Conservation (phyloP, 2,329 filamentous ascomycete species). For the Alternaria arborescens region DNA sequence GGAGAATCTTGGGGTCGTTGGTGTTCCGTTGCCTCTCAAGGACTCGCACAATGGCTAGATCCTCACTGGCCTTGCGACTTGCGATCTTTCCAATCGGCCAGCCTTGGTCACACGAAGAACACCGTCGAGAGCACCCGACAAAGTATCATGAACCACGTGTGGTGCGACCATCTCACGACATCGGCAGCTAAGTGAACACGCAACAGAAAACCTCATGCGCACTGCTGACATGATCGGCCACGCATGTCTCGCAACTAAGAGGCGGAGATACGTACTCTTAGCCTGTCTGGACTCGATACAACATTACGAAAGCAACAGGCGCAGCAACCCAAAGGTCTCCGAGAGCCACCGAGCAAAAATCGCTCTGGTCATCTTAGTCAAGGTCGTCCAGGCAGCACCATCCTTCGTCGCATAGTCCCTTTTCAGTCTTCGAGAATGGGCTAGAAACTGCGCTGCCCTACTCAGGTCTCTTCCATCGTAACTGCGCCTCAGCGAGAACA, state of each 20-base stretch:
- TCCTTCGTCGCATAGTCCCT: neutral
- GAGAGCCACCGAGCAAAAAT: conserved; percentile 1
- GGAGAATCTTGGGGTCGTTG: neutral
- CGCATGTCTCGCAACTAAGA: neutral
- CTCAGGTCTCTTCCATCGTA: neutral
- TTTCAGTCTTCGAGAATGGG: neutral
- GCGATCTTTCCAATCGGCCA: neutral
- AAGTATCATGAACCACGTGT: neutral
- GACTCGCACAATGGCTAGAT: neutral
- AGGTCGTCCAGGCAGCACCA: neutral
- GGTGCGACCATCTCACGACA: neutral
- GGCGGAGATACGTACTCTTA: neutral
- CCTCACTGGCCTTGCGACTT: neutral
- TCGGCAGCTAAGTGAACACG: neutral
- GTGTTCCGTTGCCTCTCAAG: neutral
- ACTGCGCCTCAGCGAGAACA: conserved; percentile 9
- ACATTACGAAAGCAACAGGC: conserved; percentile 5
- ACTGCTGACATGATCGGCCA: neutral
- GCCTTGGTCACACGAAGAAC: neutral
- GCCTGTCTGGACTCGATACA: neutral
- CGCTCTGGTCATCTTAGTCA: neutral
- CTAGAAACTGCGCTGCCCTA: neutral
- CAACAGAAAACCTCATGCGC: neutral
- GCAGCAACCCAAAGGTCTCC: neutral
- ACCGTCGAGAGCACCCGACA: neutral